phyloP scores from a whole-genome alignment of 345 rosid species.

The Syzygium aromaticum region DNA sequence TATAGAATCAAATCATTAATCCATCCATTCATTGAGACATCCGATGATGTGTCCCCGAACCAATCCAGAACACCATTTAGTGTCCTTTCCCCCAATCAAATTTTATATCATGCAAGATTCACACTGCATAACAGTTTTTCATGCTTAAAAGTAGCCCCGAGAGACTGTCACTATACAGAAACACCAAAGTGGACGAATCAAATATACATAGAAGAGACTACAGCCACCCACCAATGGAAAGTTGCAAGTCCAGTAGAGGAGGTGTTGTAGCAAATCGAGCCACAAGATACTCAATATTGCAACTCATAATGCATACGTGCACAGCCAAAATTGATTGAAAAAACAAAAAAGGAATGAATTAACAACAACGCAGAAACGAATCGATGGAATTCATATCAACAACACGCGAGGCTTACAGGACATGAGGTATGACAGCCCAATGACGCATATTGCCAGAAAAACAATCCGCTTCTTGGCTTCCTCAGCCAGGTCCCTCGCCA shows the following conservation, averaged over 20 bases:
- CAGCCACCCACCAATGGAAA: not conserved
- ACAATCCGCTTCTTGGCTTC: conserved; percentile 95
- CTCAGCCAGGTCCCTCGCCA: conserved; percentile 70
- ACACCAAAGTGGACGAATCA: not conserved
- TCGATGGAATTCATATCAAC: not conserved
- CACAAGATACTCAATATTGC: not conserved
- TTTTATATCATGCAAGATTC: not conserved
- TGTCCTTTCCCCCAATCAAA: not conserved
- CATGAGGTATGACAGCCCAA: conserved; percentile 89
- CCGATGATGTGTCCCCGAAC: not conserved
- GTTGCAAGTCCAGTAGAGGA: not conserved
- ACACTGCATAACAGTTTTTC: not conserved
- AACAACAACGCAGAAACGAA: not conserved
- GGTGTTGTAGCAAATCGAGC: not conserved
- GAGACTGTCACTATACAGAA: not conserved
- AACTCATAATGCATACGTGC: not conserved
- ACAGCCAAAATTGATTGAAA: not conserved
- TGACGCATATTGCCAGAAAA: conserved; percentile 70
- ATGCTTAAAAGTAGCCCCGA: not conserved
- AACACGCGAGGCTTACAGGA: conserved; percentile 46
- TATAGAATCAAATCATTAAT: not conserved
- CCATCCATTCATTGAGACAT: not conserved
- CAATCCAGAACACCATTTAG: not conserved
- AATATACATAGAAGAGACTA: not conserved
- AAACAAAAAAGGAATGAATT: not conserved